phyloP scores from a whole-genome alignment of 768 basidiomycete genomes.

The Tylopilus plumbeoviolaceoides region DNA sequence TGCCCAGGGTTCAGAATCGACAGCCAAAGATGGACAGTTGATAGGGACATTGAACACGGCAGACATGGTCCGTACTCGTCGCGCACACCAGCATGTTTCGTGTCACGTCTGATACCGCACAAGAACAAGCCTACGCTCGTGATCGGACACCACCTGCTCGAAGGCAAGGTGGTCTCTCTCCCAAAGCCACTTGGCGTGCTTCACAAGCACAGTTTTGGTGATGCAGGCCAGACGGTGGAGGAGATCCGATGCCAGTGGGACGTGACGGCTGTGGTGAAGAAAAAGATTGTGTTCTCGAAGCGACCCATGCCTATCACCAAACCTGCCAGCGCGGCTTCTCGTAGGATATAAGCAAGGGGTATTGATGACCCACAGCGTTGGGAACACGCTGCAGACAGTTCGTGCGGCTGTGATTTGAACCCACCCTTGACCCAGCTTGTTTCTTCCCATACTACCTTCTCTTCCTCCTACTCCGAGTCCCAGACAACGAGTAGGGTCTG shows the following conservation, averaged over 20 bases:
- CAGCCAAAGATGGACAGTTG: constrained; percentile 62
- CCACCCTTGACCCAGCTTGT: constrained; percentile 16
- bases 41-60: constrained; percentile 76
- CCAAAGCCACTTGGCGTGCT: constrained; percentile 83
- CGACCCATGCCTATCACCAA: constrained; percentile 70
- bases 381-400: constrained; percentile 12
- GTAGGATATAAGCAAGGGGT: constrained; percentile 4
- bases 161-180: constrained; percentile 75
- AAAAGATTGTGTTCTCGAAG: constrained; percentile 81
- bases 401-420: background rate
- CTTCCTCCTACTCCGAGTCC: background rate
- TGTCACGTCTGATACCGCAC: constrained; percentile 1
- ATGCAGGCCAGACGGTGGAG: background rate
- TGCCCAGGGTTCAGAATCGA: constrained; percentile 49
- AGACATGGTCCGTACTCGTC: constrained; percentile 45
- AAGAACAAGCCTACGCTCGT: constrained; percentile 71
- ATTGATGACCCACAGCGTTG: constrained; percentile 7
- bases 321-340: constrained; percentile 20
- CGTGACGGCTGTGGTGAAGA: constrained; percentile 67
- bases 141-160: constrained; percentile 88
- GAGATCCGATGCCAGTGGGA: constrained; percentile 52
- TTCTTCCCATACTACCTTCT: background rate
- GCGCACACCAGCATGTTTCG: background rate
- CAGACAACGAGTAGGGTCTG: background rate
- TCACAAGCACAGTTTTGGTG: constrained; percentile 26